These are phyloP conservation scores for Cercospora brassicicola DNA, from an alignment of 2,329 filamentous ascomycete genomes.

Conservation along the genomic window DNA sequence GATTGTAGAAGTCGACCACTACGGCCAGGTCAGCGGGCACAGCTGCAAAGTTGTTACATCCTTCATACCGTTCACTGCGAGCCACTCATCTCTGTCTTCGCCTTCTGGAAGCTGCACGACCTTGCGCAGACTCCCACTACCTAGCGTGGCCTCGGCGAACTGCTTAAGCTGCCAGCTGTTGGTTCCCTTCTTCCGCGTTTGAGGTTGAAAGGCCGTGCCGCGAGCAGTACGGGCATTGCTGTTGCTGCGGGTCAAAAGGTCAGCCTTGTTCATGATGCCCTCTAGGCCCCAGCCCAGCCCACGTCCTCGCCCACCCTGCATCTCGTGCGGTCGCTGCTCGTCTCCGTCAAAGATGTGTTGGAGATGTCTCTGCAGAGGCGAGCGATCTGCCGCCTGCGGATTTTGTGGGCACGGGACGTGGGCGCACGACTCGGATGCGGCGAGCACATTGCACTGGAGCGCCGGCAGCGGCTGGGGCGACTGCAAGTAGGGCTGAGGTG, in stretches of 20 bases:
- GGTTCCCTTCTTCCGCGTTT: constrained; percentile 79
- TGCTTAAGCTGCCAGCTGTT: constrained; percentile 92
- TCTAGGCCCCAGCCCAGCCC: constrained; percentile 29
- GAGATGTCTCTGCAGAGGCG: constrained; percentile 38
- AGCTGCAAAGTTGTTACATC: background rate
- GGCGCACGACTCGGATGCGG: constrained; percentile 45
- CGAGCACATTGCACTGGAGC: constrained; percentile 45
- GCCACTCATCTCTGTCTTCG: constrained; percentile 96
- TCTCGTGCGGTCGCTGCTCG: constrained; percentile 30
- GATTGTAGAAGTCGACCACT: constrained; percentile 99
- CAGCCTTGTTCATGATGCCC: constrained; percentile 35
- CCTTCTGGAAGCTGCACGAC: constrained; percentile 96
- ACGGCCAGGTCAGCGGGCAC: constrained; percentile 16
- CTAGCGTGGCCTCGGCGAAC: constrained; percentile 95
- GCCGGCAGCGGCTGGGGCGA: constrained; percentile 43
- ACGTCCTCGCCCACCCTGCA: constrained; percentile 20
- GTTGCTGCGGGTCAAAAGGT: constrained; percentile 45
- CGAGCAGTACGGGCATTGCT: constrained; percentile 61
- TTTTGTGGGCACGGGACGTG: constrained; percentile 33
- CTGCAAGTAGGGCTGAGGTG: constrained; percentile 8
- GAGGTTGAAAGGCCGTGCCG: constrained; percentile 86
- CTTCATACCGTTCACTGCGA: constrained; percentile 83
- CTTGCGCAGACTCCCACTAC: constrained; percentile 90
- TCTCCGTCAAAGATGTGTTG: constrained; percentile 31
- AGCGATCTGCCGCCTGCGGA: constrained; percentile 36